Evolutionary conservation across 2,329 filamentous ascomycete species (phyloP), one percentile per base, ranked within the genome.

Genomic region (Claviceps spartinae): DNA sequence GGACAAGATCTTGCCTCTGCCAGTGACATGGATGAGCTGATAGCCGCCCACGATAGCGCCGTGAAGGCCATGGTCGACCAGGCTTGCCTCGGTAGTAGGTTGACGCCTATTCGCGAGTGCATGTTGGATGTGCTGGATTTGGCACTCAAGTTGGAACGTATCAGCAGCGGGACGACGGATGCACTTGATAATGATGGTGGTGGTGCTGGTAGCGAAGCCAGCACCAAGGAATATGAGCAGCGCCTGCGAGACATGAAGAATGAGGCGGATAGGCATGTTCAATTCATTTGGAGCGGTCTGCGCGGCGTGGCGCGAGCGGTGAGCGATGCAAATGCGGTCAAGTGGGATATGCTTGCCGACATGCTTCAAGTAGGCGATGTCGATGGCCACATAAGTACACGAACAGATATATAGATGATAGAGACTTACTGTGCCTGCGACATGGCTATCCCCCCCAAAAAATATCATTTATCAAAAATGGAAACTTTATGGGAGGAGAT

Each of bases 321-420:
- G 47, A 81, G 81, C 30, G 81, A 87, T 51, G 62, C 66, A 14
- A 69, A 72, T 42, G 67, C 75, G 61, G 62, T 77, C 36, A 79
- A 83, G 63, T 91, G 89, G 85, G 87, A 93, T 66, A 80, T 85
- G 54, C 64, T 95, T 54, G 88, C 86, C 0, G 88, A 95, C 65
- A 86, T 85, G 71, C 66, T 95, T 45, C 85, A 90, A 59, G 74
- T 73, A 61, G 67, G 65, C 3, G 60, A 58, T 9, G 56, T 56
- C 37, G 59, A 61, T 18, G 34, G 24, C 22, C 30, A 49, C 13
- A 13, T 18, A 22, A 26, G 20, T 16, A 18, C 20, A 44, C 24
- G 8, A 7, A 18, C 30, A 26, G 22, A 34, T 34, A 11, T 34
- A 34, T 24, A 24, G 24, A 24, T 11, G 30, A 34, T 11, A 34